These are phyloP conservation scores for Syncephalastrum sp. DNA, from an alignment of 371 early-diverging fungal species.

Conservation along the genomic window DNA sequence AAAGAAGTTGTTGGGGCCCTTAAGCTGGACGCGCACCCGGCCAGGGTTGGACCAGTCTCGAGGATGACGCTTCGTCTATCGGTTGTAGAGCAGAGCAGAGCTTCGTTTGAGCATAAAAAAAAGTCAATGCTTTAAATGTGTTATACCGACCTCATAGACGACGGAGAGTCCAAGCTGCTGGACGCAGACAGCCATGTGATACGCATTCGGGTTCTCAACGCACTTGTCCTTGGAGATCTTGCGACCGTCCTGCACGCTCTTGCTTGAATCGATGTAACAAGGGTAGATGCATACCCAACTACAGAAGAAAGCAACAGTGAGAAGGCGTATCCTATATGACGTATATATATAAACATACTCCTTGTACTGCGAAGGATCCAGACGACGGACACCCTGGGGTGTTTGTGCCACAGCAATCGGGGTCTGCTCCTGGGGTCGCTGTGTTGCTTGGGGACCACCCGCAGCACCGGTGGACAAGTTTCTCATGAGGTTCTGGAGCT, in stretches of 20 bases:
- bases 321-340: not conserved
- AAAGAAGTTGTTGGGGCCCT: slow-evolving; percentile 32
- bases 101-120: no score
- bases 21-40: slow-evolving; percentile 55
- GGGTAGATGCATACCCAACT: slow-evolving; percentile 72
- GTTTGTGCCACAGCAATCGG: slow-evolving; percentile 33
- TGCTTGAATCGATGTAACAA: slow-evolving; percentile 61
- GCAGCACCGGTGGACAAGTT: slow-evolving; percentile 8
- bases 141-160: slow-evolving; percentile 53
- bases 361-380: slow-evolving; percentile 45
- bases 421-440: not conserved
- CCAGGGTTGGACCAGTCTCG: slow-evolving; percentile 64
- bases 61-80: slow-evolving; percentile 52
- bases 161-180: slow-evolving; percentile 55
- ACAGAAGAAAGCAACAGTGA: slow-evolving; percentile 5
- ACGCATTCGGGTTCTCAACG: slow-evolving; percentile 59
- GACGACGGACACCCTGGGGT: slow-evolving; percentile 33
- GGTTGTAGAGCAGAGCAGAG: not conserved
- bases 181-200: slow-evolving; percentile 65
- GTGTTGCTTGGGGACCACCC: slow-evolving; percentile 2
- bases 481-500: slow-evolving; percentile 32
- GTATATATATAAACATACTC: slow-evolving; percentile 21
- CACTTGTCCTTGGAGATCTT: slow-evolving; percentile 48
- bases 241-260: slow-evolving; percentile 50
- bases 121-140: not conserved